Evolutionary conservation across 2,329 filamentous ascomycete genomes (phyloP), one percentile per base, ranked within the genome.

Genomic region (Corniculantispora saksenae): DNA sequence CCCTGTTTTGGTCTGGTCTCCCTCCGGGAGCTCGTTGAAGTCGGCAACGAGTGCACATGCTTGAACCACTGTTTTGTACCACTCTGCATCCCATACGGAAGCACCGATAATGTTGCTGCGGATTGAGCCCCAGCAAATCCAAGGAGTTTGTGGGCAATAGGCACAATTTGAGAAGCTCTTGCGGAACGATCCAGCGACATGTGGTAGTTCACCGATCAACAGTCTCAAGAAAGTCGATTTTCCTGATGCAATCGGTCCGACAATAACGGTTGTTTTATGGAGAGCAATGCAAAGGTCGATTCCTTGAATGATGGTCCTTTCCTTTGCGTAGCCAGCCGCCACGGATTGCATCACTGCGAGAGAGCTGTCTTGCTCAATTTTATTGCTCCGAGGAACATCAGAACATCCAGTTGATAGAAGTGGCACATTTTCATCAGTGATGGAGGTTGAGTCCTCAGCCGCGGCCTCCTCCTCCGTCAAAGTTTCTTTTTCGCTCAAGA

Each of bases 11-110:
- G 62, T 38, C n/a, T 59, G n/a, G 40, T 64, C 54, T 25, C 62
- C 62, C 32, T 64, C 62, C 43, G 51, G 47, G 4, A 64, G 54
- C 29, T 27, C 51, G 43, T 19, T 55, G 38, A 64, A 40, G 29
- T 64, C 62, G 27, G 35, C n/a, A 23, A 59, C 62, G 40, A 64
- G 55, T 43, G 62, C 62, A 64, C 62, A 64, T 23, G 54, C 55
- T 19, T 32, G 23, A 13, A 64, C 55, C 27, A 64, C 47, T 15
- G 38, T 32, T n/a, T 64, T 27, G 43, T 64, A 64, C 62, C 54
- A 64, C 40, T 25, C 54, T 29, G 32, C 27, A 21, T 3, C 38
- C 32, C 59, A 64, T 8, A 4, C 21, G 40, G 32, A 25, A 35
- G 59, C n/a, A n/a, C 62, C 62, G 43, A 64, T 53, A 43, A 64